Evolutionary conservation across 1,284 basidiomycete genomes (phyloP).

Genomic region (Papiliotrema laurentii): DNA sequence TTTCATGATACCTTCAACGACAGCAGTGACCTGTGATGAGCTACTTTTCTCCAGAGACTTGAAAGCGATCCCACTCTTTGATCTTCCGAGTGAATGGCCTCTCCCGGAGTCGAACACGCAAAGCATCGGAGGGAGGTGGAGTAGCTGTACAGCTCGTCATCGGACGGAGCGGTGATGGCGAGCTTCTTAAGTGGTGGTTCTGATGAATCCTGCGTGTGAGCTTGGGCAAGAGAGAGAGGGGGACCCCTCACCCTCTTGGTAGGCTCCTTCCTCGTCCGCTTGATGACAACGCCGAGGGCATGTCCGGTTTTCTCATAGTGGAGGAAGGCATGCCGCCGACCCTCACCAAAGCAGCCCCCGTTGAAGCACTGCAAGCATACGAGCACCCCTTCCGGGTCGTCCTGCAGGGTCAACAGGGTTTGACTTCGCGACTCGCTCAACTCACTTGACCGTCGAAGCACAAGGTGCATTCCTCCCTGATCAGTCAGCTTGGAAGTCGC

Average conservation of each 20-base stretch:
- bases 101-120: slow-evolving; percentile 54
- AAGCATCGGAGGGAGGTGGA: slow-evolving; percentile 69
- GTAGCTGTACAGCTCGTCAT: slow-evolving; percentile 83
- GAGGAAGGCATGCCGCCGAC: slow-evolving; percentile 62
- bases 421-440: not conserved
- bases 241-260: slow-evolving; percentile 56
- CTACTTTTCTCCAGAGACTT: slow-evolving; percentile 1
- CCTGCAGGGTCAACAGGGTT: slow-evolving; percentile 51
- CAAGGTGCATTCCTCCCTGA: slow-evolving; percentile 60
- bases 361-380: slow-evolving; percentile 94
- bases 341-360: slow-evolving; percentile 67
- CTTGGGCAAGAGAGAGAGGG: not conserved
- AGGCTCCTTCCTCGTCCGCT: slow-evolving; percentile 64
- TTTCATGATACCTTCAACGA: slow-evolving; percentile 70
- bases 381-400: slow-evolving; percentile 70
- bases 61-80: slow-evolving; percentile 36
- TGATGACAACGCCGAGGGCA: slow-evolving; percentile 73
- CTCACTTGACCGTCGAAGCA: slow-evolving; percentile 90
- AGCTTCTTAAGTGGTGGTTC: slow-evolving; percentile 88
- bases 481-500: slow-evolving; percentile 4
- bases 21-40: slow-evolving; percentile 52
- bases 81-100: slow-evolving; percentile 56
- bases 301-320: slow-evolving; percentile 73
- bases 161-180: slow-evolving; percentile 75
- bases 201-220: slow-evolving; percentile 51